These are phyloP conservation scores for Phytophthora pini DNA, from an alignment of 352 stramenopile species.

Conservation along the genomic window DNA sequence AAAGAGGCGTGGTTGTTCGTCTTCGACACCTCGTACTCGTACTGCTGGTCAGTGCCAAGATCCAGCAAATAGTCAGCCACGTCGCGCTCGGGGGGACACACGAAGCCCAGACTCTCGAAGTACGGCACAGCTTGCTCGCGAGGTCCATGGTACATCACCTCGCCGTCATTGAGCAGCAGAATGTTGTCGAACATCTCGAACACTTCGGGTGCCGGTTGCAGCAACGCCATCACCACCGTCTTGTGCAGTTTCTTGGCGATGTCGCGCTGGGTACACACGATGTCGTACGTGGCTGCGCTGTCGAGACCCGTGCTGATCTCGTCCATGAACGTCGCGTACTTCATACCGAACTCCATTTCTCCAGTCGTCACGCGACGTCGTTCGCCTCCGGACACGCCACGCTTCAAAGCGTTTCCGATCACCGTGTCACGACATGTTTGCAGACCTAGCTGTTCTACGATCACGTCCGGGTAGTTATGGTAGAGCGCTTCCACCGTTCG, in stretches of 20 bases:
- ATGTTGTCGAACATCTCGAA: constrained; percentile 92
- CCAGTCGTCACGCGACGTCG: constrained; percentile 54
- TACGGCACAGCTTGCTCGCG: constrained; percentile 38
- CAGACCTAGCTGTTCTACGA: constrained; percentile 36
- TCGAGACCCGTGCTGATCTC: constrained; percentile 93
- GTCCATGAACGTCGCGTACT: constrained; percentile 79
- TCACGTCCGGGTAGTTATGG: constrained; percentile 33
- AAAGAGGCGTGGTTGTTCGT: not conserved
- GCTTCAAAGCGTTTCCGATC: constrained; percentile 41
- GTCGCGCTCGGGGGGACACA: constrained; percentile 30
- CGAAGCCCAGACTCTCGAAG: constrained; percentile 58
- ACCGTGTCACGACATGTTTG: constrained; percentile 30
- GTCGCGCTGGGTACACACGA: constrained; percentile 54
- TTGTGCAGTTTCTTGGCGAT: constrained; percentile 47
- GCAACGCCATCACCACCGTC: constrained; percentile 68
- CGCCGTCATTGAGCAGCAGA: constrained; percentile 53
- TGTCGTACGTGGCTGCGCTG: constrained; percentile 87
- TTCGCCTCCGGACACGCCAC: constrained; percentile 69
- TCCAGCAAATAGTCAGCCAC: constrained; percentile 29
- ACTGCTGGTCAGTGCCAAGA: constrained; percentile 35
- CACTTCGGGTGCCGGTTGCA: constrained; percentile 91
- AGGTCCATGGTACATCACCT: constrained; percentile 55
- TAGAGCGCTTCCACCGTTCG: constrained; percentile 16
- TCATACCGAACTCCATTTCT: constrained; percentile 46
- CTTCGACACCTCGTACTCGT: constrained; percentile 29